Base-by-base conservation (phyloP, 2,329 filamentous ascomycete species). In the Madurella fahalii region DNA sequence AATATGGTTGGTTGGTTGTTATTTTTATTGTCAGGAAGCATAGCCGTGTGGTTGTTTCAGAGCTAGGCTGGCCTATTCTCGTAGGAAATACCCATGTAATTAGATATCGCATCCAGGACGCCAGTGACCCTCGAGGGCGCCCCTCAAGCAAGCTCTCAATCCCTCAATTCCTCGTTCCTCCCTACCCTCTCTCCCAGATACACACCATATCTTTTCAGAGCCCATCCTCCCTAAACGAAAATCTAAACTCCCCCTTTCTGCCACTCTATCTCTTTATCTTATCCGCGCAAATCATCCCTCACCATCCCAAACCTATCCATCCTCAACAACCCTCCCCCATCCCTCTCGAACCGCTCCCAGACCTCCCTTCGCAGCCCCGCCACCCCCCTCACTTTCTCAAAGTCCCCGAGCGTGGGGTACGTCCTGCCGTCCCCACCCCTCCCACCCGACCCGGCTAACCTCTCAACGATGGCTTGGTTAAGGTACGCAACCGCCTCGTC, bases 261-360 rank as follows among this genome's bases (percentile, higher is more conserved):
- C 44, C 20, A 9, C 50, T 18, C 16, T 34, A 34, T 13, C 20
- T 15, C 18, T 4, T 7, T 17, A n/a, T n/a, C n/a, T n/a, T n/a
- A n/a, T 18, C 18, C 20, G 9, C 30, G 7, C 40, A 15, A 25
- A 25, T 25, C 25, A 40, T 44, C 53, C 48, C 49, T 52, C 20
- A 52, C 9, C 20, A 56, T 45, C 45, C 45, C 53, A 46, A 49
- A 56, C 50, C 37, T 30, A 34, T 56, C 50, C 34, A 46, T 8
- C 37, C 43, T 47, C 37, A 37, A 9, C 34, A 4, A 2, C 9
- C 50, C 31, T 46, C 12, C n/a, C 37, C 39, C 16, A 31, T 15
- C 20, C 30, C 34, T 30, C 51, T 25, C 25, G 17, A 41, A 40
- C 49, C n/a, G 40, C 15, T 13, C 39, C 31, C 49, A 31, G 20